Evolutionary conservation across 2,329 filamentous ascomycete genomes (phyloP).

Genomic region (Aspergillus intermedius): DNA sequence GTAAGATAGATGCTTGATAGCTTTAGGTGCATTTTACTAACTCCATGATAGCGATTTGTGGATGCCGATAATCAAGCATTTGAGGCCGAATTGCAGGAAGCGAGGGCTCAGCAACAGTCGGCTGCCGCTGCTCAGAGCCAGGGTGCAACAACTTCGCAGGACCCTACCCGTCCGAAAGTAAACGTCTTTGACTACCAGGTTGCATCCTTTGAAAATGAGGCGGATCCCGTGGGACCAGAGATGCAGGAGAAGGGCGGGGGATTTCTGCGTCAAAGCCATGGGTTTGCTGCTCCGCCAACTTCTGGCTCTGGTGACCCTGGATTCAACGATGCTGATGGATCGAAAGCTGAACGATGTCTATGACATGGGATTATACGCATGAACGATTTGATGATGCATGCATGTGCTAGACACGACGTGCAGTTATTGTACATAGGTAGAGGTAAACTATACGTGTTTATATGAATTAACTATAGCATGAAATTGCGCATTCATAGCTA

Average conservation of each 20-base stretch:
- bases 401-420: too few species aligned
- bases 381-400: background rate
- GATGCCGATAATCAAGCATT: slow-evolving; percentile 43
- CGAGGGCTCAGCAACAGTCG: slow-evolving; percentile 7
- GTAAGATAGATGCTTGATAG: slow-evolving; percentile 18
- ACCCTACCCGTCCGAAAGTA: slow-evolving; percentile 14
- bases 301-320: background rate
- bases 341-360: background rate
- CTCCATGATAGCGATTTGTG: slow-evolving; percentile 39
- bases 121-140: background rate
- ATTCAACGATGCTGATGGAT: background rate
- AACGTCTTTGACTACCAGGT: slow-evolving; percentile 37
- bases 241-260: slow-evolving; percentile 33
- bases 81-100: slow-evolving; percentile 26
- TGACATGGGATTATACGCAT: background rate
- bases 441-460: too few species aligned
- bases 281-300: background rate
- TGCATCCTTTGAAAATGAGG: slow-evolving; percentile 29
- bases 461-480: too few species aligned
- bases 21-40: slow-evolving; percentile 7
- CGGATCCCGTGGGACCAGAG: slow-evolving; percentile 22
- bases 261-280: slow-evolving; percentile 13
- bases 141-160: slow-evolving; percentile 2
- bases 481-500: background rate
- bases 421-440: background rate